Percentiles rank a stretch among this genome's conserved stretches.
Evolutionary conservation across 176 grass and related monocot genomes (phyloP).

Genomic region (Guadua angustifolia): DNA sequence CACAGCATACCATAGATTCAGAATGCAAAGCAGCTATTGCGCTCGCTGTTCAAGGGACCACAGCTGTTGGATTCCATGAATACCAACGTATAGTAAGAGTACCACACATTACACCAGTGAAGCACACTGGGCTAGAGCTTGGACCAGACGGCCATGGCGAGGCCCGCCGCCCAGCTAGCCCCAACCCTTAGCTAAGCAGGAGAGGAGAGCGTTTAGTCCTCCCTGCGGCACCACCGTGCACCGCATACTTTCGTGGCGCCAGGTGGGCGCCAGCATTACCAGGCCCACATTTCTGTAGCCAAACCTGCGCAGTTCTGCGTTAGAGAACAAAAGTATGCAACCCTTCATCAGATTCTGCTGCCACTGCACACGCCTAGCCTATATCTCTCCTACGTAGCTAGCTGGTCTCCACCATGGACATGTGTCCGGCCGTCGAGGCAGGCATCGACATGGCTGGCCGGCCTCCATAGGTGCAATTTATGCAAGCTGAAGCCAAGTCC

Average conservation of each 20-base stretch:
- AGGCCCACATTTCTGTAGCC: not conserved
- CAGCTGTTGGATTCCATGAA: not conserved
- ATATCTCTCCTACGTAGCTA: not conserved
- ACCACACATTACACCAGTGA: not conserved
- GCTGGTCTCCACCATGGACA: not conserved
- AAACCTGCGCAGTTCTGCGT: not conserved
- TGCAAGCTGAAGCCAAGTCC: not conserved
- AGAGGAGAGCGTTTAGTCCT: not conserved
- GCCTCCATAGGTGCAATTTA: not conserved
- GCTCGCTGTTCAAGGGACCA: not conserved
- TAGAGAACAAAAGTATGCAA: conserved; percentile 32
- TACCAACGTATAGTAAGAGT: not conserved
- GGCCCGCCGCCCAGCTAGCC: not conserved
- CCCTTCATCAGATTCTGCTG: conserved; percentile 35
- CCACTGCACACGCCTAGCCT: conserved; percentile 36
- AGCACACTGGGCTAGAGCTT: not conserved
- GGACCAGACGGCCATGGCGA: not conserved
- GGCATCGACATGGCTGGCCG: not conserved
- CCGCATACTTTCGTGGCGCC: conserved; percentile 11
- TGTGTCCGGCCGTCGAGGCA: conserved; percentile 20
- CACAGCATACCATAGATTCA: not conserved
- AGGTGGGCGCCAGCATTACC: not conserved
- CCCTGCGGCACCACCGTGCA: not conserved
- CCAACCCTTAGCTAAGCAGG: not conserved
- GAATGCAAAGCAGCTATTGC: not conserved